phyloP scores from a whole-genome alignment of 176 grass and related monocot species.

The Oryza meyeriana region DNA sequence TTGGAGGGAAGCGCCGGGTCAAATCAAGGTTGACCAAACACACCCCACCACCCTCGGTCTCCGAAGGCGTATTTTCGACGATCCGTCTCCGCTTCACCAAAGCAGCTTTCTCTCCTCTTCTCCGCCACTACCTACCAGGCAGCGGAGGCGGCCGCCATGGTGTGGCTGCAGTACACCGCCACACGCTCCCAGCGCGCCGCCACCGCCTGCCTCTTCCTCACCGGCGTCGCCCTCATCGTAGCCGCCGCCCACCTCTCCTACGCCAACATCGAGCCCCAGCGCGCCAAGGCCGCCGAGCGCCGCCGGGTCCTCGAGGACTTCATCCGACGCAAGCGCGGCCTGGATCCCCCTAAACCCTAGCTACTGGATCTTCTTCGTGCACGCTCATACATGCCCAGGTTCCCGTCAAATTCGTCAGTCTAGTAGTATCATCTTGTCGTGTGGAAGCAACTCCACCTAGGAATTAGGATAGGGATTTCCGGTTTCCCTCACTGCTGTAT shows the following conservation, averaged over 20 bases:
- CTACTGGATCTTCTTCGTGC: background rate
- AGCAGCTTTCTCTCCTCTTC: too few relatives aligned
- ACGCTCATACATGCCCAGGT: background rate
- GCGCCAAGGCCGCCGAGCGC: slow-evolving; percentile 47
- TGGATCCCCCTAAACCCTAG: slow-evolving; percentile 8
- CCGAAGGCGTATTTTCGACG: background rate
- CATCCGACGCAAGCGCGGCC: slow-evolving; percentile 37
- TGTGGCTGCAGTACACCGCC: slow-evolving; percentile 30
- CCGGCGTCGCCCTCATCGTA: slow-evolving; percentile 41
- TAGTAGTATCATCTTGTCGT: background rate
- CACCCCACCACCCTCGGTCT: too few relatives aligned
- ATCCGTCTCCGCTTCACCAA: background rate
- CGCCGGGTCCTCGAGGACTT: slow-evolving; percentile 38
- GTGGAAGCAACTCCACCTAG: background rate
- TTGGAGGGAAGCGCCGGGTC: too few relatives aligned
- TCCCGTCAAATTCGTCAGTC: background rate
- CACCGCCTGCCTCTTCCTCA: slow-evolving; percentile 27
- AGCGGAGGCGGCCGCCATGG: background rate
- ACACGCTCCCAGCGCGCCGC: slow-evolving; percentile 32
- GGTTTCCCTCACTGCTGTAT: background rate
- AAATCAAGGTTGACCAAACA: background rate
- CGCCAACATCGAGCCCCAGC: slow-evolving; percentile 52
- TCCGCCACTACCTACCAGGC: too few relatives aligned
- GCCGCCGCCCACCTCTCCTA: slow-evolving; percentile 51
- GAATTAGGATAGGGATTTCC: background rate